Evolutionary conservation across 2,329 filamentous ascomycete genomes (phyloP).

Genomic region (Fusarium secorum): DNA sequence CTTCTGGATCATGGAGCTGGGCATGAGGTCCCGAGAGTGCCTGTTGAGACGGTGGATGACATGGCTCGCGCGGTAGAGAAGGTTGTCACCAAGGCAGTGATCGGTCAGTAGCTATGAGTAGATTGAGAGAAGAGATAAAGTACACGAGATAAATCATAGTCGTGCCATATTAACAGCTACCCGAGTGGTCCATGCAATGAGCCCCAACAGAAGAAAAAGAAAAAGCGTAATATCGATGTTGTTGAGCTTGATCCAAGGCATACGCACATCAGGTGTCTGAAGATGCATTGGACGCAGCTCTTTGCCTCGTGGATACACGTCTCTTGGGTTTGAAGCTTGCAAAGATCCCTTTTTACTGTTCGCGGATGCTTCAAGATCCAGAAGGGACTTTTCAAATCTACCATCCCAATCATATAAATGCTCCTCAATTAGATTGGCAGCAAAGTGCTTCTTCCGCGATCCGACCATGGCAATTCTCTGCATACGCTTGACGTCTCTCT

Average conservation of each 20-base stretch:
- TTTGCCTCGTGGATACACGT: not conserved
- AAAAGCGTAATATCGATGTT: not conserved
- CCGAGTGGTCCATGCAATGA: too few species aligned
- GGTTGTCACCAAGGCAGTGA: not conserved
- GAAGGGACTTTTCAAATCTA: not conserved
- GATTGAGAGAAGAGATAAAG: not conserved
- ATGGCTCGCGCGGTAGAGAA: conserved; percentile 4
- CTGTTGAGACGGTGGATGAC: not conserved
- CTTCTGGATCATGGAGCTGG: conserved; percentile 3
- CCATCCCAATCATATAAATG: conserved; percentile 1
- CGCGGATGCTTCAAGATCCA: not conserved
- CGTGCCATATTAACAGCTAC: not conserved
- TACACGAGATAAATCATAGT: not conserved
- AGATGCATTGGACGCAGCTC: not conserved
- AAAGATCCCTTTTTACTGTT: fast-evolving
- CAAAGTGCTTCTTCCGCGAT: not conserved
- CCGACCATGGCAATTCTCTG: not conserved
- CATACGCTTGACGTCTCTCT: not conserved
- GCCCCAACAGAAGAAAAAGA: not conserved
- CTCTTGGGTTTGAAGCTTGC: not conserved
- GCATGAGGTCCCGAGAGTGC: not conserved
- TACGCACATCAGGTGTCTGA: conserved; percentile 1
- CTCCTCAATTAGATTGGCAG: not conserved
- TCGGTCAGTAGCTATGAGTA: not conserved
- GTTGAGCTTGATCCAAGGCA: conserved; percentile 7